Percentiles rank a stretch among this genome's conserved stretches.
Conservation (phyloP, 768 basidiomycete species). For the Tricholoma terreum region DNA sequence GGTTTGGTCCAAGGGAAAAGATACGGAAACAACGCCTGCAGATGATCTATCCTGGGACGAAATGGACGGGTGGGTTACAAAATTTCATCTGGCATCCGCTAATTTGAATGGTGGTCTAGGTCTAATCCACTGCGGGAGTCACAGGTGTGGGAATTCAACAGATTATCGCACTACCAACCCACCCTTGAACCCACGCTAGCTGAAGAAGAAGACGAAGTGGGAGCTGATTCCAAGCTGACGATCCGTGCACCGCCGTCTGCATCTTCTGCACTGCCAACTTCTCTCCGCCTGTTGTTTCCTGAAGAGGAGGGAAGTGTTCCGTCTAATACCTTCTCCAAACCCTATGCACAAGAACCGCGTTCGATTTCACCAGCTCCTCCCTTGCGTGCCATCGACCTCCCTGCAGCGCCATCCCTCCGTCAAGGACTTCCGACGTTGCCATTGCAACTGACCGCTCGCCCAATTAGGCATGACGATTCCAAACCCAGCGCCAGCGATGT, state of each 20-base stretch:
- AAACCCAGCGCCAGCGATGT: not conserved
- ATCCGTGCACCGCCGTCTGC: slow-evolving; percentile 49
- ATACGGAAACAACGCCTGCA: slow-evolving; percentile 54
- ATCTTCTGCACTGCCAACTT: slow-evolving; percentile 63
- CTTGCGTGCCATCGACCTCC: not conserved
- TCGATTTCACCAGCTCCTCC: not conserved
- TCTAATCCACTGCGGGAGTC: slow-evolving; percentile 19
- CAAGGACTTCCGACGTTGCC: not conserved
- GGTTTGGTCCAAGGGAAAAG: slow-evolving; percentile 57
- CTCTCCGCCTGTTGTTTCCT: slow-evolving; percentile 69
- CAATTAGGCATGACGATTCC: not conserved
- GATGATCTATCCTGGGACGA: slow-evolving; percentile 71
- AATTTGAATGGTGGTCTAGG: not conserved
- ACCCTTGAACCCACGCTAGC: slow-evolving; percentile 15
- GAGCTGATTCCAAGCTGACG: slow-evolving; percentile 25
- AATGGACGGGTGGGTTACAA: slow-evolving; percentile 45
- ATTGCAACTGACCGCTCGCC: not conserved
- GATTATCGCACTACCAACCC: slow-evolving; percentile 61
- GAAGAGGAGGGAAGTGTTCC: slow-evolving; percentile 45
- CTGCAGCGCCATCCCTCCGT: not conserved
- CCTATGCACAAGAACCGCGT: not conserved
- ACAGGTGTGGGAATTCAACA: slow-evolving; percentile 52
- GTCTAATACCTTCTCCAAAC: not conserved
- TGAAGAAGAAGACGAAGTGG: slow-evolving; percentile 20
- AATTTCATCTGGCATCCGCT: not conserved